Evolutionary conservation across 768 basidiomycete genomes (phyloP).

Genomic region (Amanita pallidorosea): DNA sequence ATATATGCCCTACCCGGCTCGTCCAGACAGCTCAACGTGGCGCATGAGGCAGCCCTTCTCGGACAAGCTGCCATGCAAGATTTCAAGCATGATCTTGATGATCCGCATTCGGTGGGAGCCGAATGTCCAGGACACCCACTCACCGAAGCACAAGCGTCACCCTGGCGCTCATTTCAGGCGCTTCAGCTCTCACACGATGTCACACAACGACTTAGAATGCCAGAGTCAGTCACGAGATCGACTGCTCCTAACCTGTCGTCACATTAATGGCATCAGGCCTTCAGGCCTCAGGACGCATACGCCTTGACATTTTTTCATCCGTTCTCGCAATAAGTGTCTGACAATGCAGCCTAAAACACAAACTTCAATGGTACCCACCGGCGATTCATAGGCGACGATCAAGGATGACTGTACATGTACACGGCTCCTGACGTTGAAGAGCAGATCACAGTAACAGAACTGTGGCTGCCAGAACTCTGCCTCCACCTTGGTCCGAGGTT

Average conservation of each 20-base stretch:
- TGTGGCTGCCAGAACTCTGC: slow-evolving; percentile 33
- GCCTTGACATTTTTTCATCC: slow-evolving; percentile 20
- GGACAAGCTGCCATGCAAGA: slow-evolving; percentile 82
- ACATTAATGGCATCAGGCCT: too few species aligned
- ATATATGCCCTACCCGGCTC: slow-evolving; percentile 86
- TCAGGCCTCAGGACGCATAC: slow-evolving; percentile 26
- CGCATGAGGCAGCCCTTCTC: slow-evolving; percentile 83
- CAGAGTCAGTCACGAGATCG: neutral
- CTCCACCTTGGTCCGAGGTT: slow-evolving; percentile 29
- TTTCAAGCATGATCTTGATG: slow-evolving; percentile 37
- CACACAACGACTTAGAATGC: neutral
- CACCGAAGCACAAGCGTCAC: neutral
- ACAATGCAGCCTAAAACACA: neutral
- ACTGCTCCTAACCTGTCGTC: slow-evolving; percentile 13
- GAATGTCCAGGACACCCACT: slow-evolving; percentile 18
- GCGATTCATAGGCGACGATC: slow-evolving; percentile 38
- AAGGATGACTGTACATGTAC: slow-evolving; percentile 40
- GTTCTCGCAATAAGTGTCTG: neutral
- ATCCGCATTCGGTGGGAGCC: slow-evolving; percentile 28
- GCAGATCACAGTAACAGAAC: slow-evolving; percentile 3
- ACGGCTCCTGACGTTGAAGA: slow-evolving; percentile 8
- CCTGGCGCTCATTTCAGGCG: neutral
- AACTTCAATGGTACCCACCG: slow-evolving; percentile 9
- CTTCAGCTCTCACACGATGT: neutral
- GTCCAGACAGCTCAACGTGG: slow-evolving; percentile 71